Conservation (phyloP, 2,329 filamentous ascomycete species). For the Botryotinia narcissicola region DNA sequence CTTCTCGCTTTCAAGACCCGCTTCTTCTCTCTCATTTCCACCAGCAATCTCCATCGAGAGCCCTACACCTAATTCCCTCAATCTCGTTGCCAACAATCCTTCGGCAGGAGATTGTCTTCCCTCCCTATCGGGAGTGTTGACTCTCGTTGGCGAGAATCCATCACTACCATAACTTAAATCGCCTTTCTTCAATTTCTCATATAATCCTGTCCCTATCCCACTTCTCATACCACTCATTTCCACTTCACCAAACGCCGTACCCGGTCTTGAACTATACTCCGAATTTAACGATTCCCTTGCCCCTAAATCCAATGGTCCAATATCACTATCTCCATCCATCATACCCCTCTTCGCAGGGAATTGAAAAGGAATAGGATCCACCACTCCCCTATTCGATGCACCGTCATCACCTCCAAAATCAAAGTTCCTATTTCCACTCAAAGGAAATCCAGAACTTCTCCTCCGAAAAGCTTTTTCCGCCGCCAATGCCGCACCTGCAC, state of each 20-base stretch:
- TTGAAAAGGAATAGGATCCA: slow-evolving; percentile 52
- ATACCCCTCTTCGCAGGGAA: slow-evolving; percentile 36
- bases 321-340: neutral
- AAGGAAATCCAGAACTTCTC: slow-evolving; percentile 52
- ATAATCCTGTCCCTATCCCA: slow-evolving; percentile 43
- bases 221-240: slow-evolving; percentile 26
- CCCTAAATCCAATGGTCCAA: neutral
- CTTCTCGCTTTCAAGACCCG: neutral
- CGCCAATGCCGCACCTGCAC: slow-evolving; percentile 49
- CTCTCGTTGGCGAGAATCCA: slow-evolving; percentile 43
- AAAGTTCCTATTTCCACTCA: slow-evolving; percentile 34
- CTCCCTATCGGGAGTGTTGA: slow-evolving; percentile 37
- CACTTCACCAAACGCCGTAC: neutral
- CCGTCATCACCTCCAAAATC: slow-evolving; percentile 36
- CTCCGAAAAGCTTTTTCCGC: slow-evolving; percentile 59
- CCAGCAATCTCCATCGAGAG: slow-evolving; percentile 62
- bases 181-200: slow-evolving; percentile 67
- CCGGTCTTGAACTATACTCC: neutral
- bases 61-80: slow-evolving; percentile 49
- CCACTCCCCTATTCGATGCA: slow-evolving; percentile 30
- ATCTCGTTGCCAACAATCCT: slow-evolving; percentile 66
- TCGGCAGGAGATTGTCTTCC: slow-evolving; percentile 45
- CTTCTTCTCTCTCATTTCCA: slow-evolving; percentile 49
- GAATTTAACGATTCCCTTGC: neutral
- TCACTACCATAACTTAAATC: slow-evolving; percentile 63